Percentiles rank a stretch among this genome's conserved stretches.
Conservation (phyloP, 1,284 basidiomycete genomes). For the Takashimella koratensis region DNA sequence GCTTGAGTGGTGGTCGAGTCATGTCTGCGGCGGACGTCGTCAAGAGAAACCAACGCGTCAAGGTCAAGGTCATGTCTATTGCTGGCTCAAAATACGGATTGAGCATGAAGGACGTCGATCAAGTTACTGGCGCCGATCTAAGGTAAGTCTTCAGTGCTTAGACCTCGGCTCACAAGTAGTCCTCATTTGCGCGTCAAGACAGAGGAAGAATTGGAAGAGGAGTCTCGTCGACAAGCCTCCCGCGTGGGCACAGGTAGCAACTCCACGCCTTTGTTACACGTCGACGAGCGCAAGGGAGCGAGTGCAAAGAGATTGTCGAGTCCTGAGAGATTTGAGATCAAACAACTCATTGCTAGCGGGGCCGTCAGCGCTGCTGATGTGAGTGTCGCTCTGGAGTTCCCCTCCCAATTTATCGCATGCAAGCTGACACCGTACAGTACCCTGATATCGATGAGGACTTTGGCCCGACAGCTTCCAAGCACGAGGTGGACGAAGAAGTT, state of each 20-base stretch:
- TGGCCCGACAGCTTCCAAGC: conserved; percentile 67
- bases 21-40: conserved; percentile 85
- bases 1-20: conserved; percentile 74
- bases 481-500: conserved; percentile 89
- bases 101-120: conserved; percentile 98
- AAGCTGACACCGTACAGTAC: conserved; percentile 54
- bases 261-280: conserved; percentile 38
- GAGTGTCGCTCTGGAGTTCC: conserved; percentile 4
- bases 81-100: conserved; percentile 75
- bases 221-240: conserved; percentile 63
- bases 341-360: conserved; percentile 95
- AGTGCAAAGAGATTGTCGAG: conserved; percentile 84
- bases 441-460: conserved; percentile 94
- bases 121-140: conserved; percentile 80
- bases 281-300: conserved; percentile 64
- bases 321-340: conserved; percentile 98
- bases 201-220: conserved; percentile 78
- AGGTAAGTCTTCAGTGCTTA: conserved; percentile 18
- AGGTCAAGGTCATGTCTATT: conserved; percentile 93
- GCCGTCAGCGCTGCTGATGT: conserved; percentile 80
- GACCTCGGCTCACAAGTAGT: conserved; percentile 9
- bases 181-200: conserved; percentile 91
- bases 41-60: conserved; percentile 76
- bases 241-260: conserved; percentile 60
- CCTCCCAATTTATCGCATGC: neutral